Evolutionary conservation across 371 early-diverging fungal genomes (phyloP).

Genomic region (Mortierella sp.): DNA sequence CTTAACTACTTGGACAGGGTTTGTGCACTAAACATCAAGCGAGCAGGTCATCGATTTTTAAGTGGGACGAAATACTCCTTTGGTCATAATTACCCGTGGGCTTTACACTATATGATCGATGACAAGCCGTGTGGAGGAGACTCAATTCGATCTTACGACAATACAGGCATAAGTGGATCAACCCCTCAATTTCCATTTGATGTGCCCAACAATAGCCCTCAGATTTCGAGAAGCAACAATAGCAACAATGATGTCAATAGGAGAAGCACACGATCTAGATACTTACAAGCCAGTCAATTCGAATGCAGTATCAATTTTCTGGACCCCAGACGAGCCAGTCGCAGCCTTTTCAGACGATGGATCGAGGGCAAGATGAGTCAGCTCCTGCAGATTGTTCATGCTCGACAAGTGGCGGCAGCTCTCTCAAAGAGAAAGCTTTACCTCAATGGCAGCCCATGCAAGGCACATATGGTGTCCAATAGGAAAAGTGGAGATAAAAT

Average conservation of each 20-base stretch:
- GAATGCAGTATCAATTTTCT: slow-evolving; percentile 55
- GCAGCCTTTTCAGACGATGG: slow-evolving; percentile 44
- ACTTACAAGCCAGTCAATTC: slow-evolving; percentile 21
- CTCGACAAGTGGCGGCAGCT: background rate
- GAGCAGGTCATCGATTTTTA: slow-evolving; percentile 8
- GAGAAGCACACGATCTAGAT: slow-evolving; percentile 20
- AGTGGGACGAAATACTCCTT: slow-evolving; percentile 36
- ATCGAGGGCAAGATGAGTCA: slow-evolving; percentile 40
- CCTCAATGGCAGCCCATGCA: background rate
- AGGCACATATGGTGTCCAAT: background rate
- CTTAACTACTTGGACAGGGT: slow-evolving; percentile 36
- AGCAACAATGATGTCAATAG: slow-evolving; percentile 1
- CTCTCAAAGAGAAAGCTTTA: background rate
- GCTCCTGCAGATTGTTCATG: slow-evolving; percentile 1
- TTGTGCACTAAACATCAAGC: slow-evolving; percentile 28
- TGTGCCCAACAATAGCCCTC: background rate
- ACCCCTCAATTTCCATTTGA: background rate
- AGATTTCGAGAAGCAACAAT: background rate
- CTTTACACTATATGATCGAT: slow-evolving; percentile 31
- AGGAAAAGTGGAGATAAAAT: background rate
- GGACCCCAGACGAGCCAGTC: slow-evolving; percentile 39
- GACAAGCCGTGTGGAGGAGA: background rate
- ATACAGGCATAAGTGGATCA: background rate
- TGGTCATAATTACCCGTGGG: slow-evolving; percentile 38
- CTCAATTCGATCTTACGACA: background rate